Conservation (phyloP, 345 rosid genomes). For the Dimocarpus longan region DNA sequence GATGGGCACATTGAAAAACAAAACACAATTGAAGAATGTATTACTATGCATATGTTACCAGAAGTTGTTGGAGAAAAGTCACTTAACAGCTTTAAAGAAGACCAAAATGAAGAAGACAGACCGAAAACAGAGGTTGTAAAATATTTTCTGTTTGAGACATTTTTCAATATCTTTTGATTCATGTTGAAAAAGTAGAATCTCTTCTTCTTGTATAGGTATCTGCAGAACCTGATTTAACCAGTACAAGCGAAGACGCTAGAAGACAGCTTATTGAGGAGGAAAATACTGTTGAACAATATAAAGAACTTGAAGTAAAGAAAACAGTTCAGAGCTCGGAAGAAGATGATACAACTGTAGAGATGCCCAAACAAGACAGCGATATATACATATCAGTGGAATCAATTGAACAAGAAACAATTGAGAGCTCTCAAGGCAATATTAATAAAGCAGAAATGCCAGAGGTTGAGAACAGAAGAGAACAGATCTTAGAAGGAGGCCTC, state of each 20-base stretch:
- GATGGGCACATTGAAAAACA: conserved; percentile 22
- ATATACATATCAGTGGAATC: conserved; percentile 12
- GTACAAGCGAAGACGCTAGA: conserved; percentile 19
- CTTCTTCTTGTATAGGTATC: conserved; percentile 27
- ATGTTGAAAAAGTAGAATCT: conserved; percentile 8
- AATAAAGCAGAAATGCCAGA: conserved; percentile 10
- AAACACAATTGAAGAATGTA: conserved; percentile 23
- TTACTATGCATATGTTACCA: conserved; percentile 7
- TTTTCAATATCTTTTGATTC: conserved; percentile 5
- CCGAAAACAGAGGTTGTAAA: not conserved
- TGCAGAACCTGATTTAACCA: conserved; percentile 27
- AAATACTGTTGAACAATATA: conserved; percentile 2
- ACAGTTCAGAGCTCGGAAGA: not conserved
- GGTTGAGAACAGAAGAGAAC: conserved; percentile 19
- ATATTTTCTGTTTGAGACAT: not conserved
- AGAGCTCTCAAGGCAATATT: not conserved
- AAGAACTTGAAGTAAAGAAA: conserved; percentile 12
- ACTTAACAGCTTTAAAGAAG: conserved; percentile 20
- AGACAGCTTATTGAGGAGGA: conserved; percentile 16
- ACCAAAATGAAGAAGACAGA: not conserved
- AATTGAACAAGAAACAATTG: conserved; percentile 10
- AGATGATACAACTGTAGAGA: not conserved
- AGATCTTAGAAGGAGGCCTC: conserved; percentile 8
- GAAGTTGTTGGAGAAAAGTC: conserved; percentile 25
- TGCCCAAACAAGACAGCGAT: conserved; percentile 10